Evolutionary conservation across 1,284 basidiomycete species (phyloP).

Genomic region (Cerrena zonata): DNA sequence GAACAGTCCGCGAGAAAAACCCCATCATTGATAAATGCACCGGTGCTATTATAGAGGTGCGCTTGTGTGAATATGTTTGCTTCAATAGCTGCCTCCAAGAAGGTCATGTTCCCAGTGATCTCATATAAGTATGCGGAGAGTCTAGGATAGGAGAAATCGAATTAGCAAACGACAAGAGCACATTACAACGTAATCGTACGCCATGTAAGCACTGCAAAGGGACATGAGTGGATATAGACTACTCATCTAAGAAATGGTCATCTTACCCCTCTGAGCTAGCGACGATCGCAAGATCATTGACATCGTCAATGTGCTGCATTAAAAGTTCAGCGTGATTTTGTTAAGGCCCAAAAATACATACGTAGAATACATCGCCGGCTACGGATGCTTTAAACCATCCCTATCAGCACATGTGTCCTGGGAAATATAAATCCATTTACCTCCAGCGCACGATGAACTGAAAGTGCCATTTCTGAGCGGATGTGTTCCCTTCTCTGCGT

Average conservation of each 20-base stretch:
- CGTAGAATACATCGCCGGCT: conserved; percentile 7
- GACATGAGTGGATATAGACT: no score
- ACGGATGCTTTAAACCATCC: neutral
- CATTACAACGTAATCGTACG: no score
- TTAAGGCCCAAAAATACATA: neutral
- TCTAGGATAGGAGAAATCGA: neutral
- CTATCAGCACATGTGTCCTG: neutral
- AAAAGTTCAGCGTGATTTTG: neutral
- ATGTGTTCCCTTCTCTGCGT: neutral
- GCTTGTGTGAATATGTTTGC: conserved; percentile 2
- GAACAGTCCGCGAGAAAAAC: conserved; percentile 3
- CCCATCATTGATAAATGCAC: no score
- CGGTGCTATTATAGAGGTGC: conserved; percentile 8
- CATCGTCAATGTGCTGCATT: conserved; percentile 1
- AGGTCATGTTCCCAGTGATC: conserved; percentile 1
- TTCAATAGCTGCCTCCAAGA: conserved; percentile 2
- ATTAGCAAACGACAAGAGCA: no score
- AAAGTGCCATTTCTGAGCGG: conserved; percentile 1
- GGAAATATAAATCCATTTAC: neutral
- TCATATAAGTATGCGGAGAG: conserved; percentile 9
- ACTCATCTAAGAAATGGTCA: no score
- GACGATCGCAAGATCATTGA: neutral
- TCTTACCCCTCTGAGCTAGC: neutral
- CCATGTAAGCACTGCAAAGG: conserved; percentile 6
- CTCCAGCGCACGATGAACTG: neutral